Evolutionary conservation across 73 alveolate genomes (phyloP), one percentile per base, ranked within the genome.

Genomic region (Tetrahymena malaccensis): DNA sequence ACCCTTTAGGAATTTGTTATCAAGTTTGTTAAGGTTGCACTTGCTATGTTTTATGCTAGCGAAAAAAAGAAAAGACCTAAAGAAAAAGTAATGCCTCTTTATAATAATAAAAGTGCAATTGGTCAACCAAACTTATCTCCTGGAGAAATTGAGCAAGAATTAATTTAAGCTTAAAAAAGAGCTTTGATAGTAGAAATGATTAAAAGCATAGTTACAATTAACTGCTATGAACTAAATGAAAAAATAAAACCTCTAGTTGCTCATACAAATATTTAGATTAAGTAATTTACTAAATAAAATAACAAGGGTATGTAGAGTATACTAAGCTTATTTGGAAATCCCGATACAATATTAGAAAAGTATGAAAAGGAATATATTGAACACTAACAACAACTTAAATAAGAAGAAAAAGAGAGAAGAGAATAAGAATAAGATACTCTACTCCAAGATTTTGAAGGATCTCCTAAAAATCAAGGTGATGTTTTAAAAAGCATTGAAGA

Each of bases 261-360:
- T 31, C 97, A 96, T 55, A 93, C 98, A 9, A 97, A 98, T 93
- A 96, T 94, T 38, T 84, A 97, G 83, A 97, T 97, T 43, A 97
- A 97, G 85, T 94, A 94, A 37, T 58, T 95, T 55, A 85, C 96
- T 70, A 98, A 97, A 27, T 56, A 55, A 93, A 95, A 94, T 83
- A 96, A 96, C 40, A 97, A 97, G 44, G 99, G 99, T 1, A 97
- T 98, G 85, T 43, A 96, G 97, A 96, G 96, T 50, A 93, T 98
- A 31, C 95, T 98, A n/a, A 97, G 95, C 34, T 96, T 96, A 95
- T 96, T 96, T 96, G 99, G 99, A 1, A 98, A 98, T 93, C 98
- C 99, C 8, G 97, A 97, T 21, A 84, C 95, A 17, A 84, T 97
- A 13, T 56, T 97, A 83, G 98, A 96, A 40, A 56, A 85, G 35